Base-by-base conservation (phyloP, 148 eudicot genomes). In the Talinum fruticosum region DNA sequence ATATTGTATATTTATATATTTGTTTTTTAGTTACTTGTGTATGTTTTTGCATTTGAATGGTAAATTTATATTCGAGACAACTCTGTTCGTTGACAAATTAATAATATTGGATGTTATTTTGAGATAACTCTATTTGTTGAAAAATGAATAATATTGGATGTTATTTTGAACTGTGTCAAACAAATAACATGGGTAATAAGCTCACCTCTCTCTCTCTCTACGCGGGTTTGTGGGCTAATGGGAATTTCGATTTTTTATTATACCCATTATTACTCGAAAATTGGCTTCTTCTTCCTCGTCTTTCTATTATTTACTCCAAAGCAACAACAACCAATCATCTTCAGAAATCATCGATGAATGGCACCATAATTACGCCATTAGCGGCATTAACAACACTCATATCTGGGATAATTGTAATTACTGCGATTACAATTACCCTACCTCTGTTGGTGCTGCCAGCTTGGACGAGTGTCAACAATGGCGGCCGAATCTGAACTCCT, bases 211-310 rank as follows among this genome's bases (percentile, higher is more conserved):
- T n/a, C n/a, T n/a, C n/a, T n/a, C n/a, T n/a, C n/a, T n/a, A n/a
- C n/a, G n/a, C n/a, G n/a, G n/a, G n/a, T n/a, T n/a, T n/a, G n/a
- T n/a, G n/a, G n/a, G n/a, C n/a, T 59, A 6, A 59, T 59, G 64
- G 10, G n/a, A 59, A 59, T 5, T 73, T 75, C 38, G 67, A 73
- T 69, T 59, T n/a, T n/a, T n/a, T 59, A 0, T 67, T 73, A 13
- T 69, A 79, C 76, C 73, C 79, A 1, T 83, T 75, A 41, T 75
- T 75, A 74, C 66, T 74, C 62, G 83, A 59, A 23, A 59, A 59
- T 29, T 59, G 5, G 10, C 28, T 59, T 59, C 64, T 24, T 59
- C 10, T 59, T 23, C 64, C 6, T 59, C 64, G 0, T 59, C 64
- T 29, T 2, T 59, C 28, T 28, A 59, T n/a, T 59, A 59, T 8